Conservation (phyloP, 202 grass and related monocot species). For the Tripidium arundinaceum region DNA sequence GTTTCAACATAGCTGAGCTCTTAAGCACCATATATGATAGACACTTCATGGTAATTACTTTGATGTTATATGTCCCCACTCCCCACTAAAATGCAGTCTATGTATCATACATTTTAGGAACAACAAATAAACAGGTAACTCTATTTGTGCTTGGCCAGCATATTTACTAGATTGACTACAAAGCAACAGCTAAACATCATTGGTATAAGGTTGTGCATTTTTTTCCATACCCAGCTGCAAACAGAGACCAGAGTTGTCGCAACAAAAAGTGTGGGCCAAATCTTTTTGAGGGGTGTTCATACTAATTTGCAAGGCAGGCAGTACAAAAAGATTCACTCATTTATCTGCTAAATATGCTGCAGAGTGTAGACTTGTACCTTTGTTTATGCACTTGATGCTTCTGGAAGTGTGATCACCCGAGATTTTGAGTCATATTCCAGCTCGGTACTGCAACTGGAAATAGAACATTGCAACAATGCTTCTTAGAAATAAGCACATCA, state of each 20-base stretch:
- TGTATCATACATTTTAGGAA: not conserved
- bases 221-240: not conserved
- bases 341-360: not conserved
- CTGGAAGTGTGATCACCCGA: conserved; percentile 67
- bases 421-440: conserved; percentile 64
- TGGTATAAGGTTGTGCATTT: not conserved
- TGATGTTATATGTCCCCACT: not conserved
- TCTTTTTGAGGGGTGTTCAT: not conserved
- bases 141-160: not conserved
- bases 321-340: not conserved
- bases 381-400: conserved; percentile 39
- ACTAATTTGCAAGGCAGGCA: not conserved
- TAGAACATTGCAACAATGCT: not conserved
- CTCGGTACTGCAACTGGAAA: conserved; percentile 42
- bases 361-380: conserved; percentile 12
- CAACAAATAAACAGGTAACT: not conserved
- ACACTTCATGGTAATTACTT: not conserved
- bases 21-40: not conserved
- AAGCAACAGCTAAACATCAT: not conserved
- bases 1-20: not conserved
- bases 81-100: not conserved
- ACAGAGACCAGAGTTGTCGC: not conserved
- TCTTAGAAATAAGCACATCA: not conserved
- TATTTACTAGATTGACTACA: not conserved
- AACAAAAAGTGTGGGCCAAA: not conserved